These are phyloP conservation scores for Penicillium brasilianum DNA, from an alignment of 2,329 filamentous ascomycete species.

Conservation along the genomic window DNA sequence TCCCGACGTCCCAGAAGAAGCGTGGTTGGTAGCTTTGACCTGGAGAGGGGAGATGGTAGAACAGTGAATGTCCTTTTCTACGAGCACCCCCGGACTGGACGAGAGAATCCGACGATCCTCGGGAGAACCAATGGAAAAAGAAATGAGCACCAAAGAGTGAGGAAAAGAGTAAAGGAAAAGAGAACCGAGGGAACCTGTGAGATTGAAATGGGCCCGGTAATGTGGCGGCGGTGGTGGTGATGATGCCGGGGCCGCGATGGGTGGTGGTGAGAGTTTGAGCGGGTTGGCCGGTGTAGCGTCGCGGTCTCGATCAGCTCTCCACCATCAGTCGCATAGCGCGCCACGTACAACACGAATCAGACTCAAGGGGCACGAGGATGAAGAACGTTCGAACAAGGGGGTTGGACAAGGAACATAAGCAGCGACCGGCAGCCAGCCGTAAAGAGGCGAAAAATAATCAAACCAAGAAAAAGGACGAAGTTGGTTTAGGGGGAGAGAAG, in stretches of 20 bases:
- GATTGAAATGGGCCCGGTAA: background rate
- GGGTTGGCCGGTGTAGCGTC: background rate
- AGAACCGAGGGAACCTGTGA: background rate
- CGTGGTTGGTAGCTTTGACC: conserved; percentile 5
- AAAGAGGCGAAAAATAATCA: conserved; percentile 1
- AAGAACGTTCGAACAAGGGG: background rate
- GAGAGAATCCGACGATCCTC: conserved; percentile 6
- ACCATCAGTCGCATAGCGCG: background rate
- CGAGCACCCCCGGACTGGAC: conserved; percentile 26
- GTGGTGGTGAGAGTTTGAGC: background rate
- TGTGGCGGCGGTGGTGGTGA: background rate
- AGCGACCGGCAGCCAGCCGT: conserved; percentile 5
- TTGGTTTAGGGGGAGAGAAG: background rate
- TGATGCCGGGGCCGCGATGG: background rate
- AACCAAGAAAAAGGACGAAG: background rate
- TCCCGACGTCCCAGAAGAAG: too few relatives aligned
- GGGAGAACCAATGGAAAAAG: conserved; percentile 17
- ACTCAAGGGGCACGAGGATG: background rate
- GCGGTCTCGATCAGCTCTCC: background rate
- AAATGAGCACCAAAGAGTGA: conserved; percentile 2
- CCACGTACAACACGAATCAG: conserved; percentile 4
- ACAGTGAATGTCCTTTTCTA: background rate
- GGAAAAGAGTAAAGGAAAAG: background rate
- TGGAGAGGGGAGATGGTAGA: background rate
- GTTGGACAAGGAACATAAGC: background rate